Base-by-base conservation (phyloP, 179 eudicot genomes). In the Carnegiea gigantea region DNA sequence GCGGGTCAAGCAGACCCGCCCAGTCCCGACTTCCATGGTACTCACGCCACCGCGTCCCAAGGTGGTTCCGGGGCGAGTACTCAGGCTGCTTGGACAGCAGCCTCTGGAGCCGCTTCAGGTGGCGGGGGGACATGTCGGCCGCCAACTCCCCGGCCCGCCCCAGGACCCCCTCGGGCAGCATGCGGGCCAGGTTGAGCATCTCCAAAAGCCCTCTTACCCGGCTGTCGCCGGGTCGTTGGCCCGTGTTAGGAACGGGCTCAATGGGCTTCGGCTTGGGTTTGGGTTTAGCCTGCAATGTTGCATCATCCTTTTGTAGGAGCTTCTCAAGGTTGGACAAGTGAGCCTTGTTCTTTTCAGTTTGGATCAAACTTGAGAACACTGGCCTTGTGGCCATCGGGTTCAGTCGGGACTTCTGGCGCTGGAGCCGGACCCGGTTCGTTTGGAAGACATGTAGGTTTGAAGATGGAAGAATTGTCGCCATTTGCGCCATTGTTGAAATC, bases 111-210 rank as follows among this genome's bases (percentile, higher is more conserved):
- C 93, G 89, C 73, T 86, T 86, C 24, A 92, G 83, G 38, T 92
- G 88, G 3, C 91, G 86, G 3, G 98, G 98, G 0, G 98, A 94
- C 88, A 94, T 88, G 21, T 89, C 96, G 76, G 92, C 97, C 0
- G 91, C 92, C 15, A 84, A 87, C 82, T 92, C 92, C 60, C 80
- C 82, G 18, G 90, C 92, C 59, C 84, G 80, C 2, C 84, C 82
- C 70, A 82, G 87, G 10, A 85, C 36, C n/a, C 87, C 83, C 1
- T 75, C 82, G 33, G 97, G 94, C 98, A 94, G 92, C 5, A 93
- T 84, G 17, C 86, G 77, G 21, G 88, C 65, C 78, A 94, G 44
- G 51, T 85, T 86, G 0, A 90, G 78, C 33, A 87, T 85, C 59
- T 89, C 93, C 84, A 59, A 11, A 75, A 62, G 0, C 85, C 90